phyloP scores from a whole-genome alignment of 1,139 yeast species.

The Suhomyces terraborum region DNA sequence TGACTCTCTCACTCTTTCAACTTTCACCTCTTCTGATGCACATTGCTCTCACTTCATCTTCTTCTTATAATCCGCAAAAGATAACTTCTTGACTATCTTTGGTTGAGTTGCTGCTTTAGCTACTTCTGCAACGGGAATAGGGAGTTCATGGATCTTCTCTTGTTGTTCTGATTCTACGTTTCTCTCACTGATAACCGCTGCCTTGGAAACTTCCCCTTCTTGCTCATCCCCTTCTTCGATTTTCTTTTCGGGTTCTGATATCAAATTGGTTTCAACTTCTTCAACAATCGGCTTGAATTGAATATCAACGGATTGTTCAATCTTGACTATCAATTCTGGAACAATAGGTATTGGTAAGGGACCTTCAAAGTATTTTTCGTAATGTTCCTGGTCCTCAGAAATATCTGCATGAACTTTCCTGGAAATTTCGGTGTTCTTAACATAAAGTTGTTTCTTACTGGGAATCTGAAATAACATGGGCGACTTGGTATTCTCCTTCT shows the following conservation, averaged over 20 bases:
- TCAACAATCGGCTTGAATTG: constrained; percentile 20
- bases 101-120: constrained; percentile 20
- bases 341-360: constrained; percentile 21
- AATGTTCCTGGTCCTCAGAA: not conserved
- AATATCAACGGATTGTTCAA: constrained; percentile 29
- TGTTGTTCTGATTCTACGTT: not conserved
- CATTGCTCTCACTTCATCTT: constrained; percentile 60
- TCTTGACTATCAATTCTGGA: constrained; percentile 29
- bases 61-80: constrained; percentile 82
- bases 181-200: not conserved
- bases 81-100: constrained; percentile 61
- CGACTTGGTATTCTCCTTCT: constrained; percentile 15
- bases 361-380: constrained; percentile 1
- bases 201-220: not conserved
- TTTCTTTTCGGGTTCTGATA: constrained; percentile 1
- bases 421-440: constrained; percentile 18
- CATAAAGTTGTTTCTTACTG: constrained; percentile 25
- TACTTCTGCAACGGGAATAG: constrained; percentile 16
- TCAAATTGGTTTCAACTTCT: constrained; percentile 13
- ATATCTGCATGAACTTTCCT: too few species aligned
- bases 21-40: too few species aligned
- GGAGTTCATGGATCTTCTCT: constrained; percentile 13
- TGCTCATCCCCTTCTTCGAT: not conserved
- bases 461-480: constrained; percentile 25
- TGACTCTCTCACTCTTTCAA: too few species aligned